A percentile compares a stretch with the other conserved stretches of the same genome.
These are phyloP conservation scores for Byssothecium circinans DNA, from an alignment of 2,329 filamentous ascomycete genomes.

Conservation along the genomic window DNA sequence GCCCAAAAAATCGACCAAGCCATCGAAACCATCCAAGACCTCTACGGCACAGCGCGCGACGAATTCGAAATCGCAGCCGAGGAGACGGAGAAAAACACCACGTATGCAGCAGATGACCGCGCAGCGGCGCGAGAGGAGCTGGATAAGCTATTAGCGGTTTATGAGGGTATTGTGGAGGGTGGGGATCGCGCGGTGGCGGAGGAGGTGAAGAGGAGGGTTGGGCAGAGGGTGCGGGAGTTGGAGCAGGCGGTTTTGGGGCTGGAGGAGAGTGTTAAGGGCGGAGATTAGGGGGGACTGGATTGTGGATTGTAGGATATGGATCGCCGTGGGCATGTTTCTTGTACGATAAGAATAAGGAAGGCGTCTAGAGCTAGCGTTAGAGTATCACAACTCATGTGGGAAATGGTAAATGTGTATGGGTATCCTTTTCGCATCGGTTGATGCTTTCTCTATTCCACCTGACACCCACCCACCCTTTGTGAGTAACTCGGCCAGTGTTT, in stretches of 20 bases:
- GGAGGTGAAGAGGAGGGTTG: conserved; percentile 55
- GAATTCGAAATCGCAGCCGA: conserved; percentile 56
- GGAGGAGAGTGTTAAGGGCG: conserved; percentile 54
- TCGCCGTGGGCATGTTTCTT: no score
- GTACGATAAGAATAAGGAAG: no score
- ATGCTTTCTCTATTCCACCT: no score
- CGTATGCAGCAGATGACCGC: conserved; percentile 59
- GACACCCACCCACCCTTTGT: no score
- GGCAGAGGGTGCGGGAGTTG: conserved; percentile 56
- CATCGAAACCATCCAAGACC: conserved; percentile 41
- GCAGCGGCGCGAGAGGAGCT: conserved; percentile 57
- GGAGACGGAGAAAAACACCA: conserved; percentile 56
- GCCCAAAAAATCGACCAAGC: conserved; percentile 29
- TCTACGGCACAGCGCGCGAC: conserved; percentile 44
- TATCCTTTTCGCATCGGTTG: neutral
- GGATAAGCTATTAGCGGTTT: conserved; percentile 52
- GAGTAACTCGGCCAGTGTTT: no score
- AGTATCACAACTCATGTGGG: neutral
- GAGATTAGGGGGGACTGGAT: conserved; percentile 43
- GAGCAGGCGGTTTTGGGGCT: conserved; percentile 54
- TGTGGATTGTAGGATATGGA: neutral
- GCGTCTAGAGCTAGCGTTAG: neutral
- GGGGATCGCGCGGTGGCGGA: conserved; percentile 47
- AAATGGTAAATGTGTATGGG: neutral
- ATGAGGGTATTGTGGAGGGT: conserved; percentile 46